Percentiles rank a stretch among this genome's conserved stretches.
Evolutionary conservation across 192 early-diverging fungal genomes (phyloP).

Genomic region (Cetraspora pellucida): DNA sequence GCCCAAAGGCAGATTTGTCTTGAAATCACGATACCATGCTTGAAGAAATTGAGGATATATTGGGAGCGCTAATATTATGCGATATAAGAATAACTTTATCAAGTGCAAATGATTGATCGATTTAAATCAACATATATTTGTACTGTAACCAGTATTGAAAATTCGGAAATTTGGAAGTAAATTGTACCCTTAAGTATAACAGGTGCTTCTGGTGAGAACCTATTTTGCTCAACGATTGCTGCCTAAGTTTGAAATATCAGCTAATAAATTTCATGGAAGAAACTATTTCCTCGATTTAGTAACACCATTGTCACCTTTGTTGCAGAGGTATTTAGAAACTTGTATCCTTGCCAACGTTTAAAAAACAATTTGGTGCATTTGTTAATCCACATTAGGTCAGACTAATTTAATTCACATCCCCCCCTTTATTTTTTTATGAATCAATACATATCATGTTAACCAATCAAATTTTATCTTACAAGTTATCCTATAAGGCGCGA

Average conservation of each 20-base stretch:
- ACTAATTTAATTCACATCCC: too few species aligned
- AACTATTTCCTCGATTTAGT: neutral
- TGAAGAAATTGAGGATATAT: constrained; percentile 47
- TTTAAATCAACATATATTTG: too few species aligned
- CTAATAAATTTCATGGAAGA: neutral
- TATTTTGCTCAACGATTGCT: too few species aligned
- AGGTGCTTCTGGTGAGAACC: too few species aligned
- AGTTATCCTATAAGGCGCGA: too few species aligned
- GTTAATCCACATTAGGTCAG: neutral
- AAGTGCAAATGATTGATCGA: neutral
- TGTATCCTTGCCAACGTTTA: neutral
- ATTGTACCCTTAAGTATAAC: too few species aligned
- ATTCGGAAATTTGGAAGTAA: too few species aligned
- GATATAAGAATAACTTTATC: neutral
- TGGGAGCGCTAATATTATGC: neutral
- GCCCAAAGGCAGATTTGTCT: constrained; percentile 68
- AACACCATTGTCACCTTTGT: neutral
- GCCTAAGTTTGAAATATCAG: too few species aligned
- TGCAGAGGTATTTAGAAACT: neutral
- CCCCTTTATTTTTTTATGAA: too few species aligned
- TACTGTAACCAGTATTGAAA: too few species aligned
- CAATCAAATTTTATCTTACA: too few species aligned
- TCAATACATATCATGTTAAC: too few species aligned
- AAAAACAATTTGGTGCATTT: neutral
- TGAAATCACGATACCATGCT: constrained; percentile 77